phyloP scores from a whole-genome alignment of 441 rosid genomes.

The Aquilaria agallochum region DNA sequence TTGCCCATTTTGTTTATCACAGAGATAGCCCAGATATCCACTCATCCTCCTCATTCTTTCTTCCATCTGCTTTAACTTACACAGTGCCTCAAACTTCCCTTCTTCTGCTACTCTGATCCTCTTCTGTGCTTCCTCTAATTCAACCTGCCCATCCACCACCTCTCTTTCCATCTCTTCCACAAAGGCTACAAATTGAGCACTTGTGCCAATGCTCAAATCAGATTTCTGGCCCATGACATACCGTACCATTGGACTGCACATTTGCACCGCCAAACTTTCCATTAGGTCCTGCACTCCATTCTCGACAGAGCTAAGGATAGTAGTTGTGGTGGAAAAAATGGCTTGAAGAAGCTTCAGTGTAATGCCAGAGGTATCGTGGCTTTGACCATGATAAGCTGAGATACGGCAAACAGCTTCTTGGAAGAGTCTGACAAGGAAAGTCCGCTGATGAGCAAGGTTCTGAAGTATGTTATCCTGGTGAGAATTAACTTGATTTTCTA shows the following conservation, averaged over 20 bases:
- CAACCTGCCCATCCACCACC: constrained; percentile 32
- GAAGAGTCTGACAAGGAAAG: constrained; percentile 36
- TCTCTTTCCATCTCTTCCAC: constrained; percentile 37
- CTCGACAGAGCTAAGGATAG: constrained; percentile 44
- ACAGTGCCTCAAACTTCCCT: constrained; percentile 33
- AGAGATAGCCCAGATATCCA: constrained; percentile 20
- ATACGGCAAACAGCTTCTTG: constrained; percentile 30
- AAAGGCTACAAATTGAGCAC: constrained; percentile 23
- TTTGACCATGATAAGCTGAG: constrained; percentile 27
- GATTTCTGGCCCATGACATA: constrained; percentile 40
- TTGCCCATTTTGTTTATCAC: constrained; percentile 20
- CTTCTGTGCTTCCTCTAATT: constrained; percentile 49
- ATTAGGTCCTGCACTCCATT: constrained; percentile 41
- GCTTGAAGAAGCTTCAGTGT: constrained; percentile 38
- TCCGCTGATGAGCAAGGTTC: constrained; percentile 30
- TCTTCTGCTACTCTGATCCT: constrained; percentile 42
- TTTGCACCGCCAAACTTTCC: constrained; percentile 34
- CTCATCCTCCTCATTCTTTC: constrained; percentile 37
- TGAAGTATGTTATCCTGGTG: constrained; percentile 34
- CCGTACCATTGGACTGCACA: constrained; percentile 60
- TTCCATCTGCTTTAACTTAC: constrained; percentile 37
- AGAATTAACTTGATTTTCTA: constrained; percentile 46
- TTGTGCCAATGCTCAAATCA: constrained; percentile 47
- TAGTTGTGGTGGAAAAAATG: constrained; percentile 33
- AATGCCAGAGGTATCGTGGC: constrained; percentile 26